A percentile compares a stretch with the other conserved stretches of the same genome.
Conservation (phyloP, 495 filamentous ascomycete species). For the Penicillium soppii region DNA sequence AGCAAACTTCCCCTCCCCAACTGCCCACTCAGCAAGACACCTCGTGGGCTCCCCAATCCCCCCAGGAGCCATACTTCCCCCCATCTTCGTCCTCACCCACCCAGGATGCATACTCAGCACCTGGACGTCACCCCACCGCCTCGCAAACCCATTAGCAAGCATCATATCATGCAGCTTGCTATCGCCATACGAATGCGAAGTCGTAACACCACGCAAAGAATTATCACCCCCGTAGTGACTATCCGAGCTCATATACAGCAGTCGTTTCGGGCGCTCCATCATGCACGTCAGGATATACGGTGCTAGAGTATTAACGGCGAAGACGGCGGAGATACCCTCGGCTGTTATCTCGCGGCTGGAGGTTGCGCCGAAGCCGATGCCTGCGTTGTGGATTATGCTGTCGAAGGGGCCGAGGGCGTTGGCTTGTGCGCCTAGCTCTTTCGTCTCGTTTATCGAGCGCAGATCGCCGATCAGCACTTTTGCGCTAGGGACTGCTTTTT, state of each 20-base stretch:
- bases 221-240: conserved; percentile 49
- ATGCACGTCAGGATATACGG: conserved; percentile 57
- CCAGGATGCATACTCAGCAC: conserved; percentile 58
- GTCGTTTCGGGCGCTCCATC: conserved; percentile 49
- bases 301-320: conserved; percentile 57
- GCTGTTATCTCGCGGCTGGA: conserved; percentile 32
- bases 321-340: conserved; percentile 51
- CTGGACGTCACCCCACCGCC: conserved; percentile 47
- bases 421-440: conserved; percentile 49
- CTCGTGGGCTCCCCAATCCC: conserved; percentile 45
- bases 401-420: conserved; percentile 53
- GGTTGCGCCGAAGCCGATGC: conserved; percentile 38
- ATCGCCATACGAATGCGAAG: conserved; percentile 43
- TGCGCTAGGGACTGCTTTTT: conserved; percentile 46
- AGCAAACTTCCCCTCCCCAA: conserved; percentile 31
- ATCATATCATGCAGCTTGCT: conserved; percentile 56
- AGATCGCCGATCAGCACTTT: conserved; percentile 53
- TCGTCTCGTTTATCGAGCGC: conserved; percentile 50
- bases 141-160: conserved; percentile 53
- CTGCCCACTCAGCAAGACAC: conserved; percentile 45
- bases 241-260: conserved; percentile 53
- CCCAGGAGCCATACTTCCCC: conserved; percentile 48
- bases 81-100: conserved; percentile 65
- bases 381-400: conserved; percentile 60
- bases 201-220: conserved; percentile 37